These are phyloP conservation scores for Hypoxylon sp. DNA, from an alignment of 2,329 filamentous ascomycete species.

Conservation along the genomic window DNA sequence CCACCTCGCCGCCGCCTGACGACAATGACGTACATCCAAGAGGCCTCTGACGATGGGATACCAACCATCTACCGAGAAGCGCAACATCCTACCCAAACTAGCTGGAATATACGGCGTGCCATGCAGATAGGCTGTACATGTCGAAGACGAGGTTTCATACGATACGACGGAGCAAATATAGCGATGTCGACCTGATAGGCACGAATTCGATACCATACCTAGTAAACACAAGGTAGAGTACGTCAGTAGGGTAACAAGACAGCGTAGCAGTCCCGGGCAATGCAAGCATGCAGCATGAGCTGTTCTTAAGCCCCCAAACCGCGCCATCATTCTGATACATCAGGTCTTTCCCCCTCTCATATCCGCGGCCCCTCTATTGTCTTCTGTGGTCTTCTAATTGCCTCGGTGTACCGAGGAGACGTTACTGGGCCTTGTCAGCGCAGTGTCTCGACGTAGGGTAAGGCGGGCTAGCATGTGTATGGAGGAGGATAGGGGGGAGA, in stretches of 20 bases:
- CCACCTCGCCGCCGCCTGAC: slow-evolving; percentile 27
- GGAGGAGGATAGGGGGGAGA: slow-evolving; percentile 10
- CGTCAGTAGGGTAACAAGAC: slow-evolving; percentile 40
- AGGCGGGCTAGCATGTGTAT: slow-evolving; percentile 26
- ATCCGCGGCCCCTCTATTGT: slow-evolving; percentile 6
- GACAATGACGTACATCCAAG: slow-evolving; percentile 33
- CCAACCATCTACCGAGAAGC: slow-evolving; percentile 33
- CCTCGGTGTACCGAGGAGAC: slow-evolving; percentile 43
- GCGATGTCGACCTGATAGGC: slow-evolving; percentile 33
- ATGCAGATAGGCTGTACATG: slow-evolving; percentile 34
- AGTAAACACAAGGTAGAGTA: slow-evolving; percentile 22
- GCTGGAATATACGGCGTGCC: slow-evolving; percentile 30
- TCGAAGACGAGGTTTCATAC: slow-evolving; percentile 20
- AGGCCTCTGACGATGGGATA: slow-evolving; percentile 33
- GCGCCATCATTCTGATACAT: slow-evolving; percentile 43
- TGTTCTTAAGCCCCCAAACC: slow-evolving; percentile 43
- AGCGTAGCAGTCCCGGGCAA: slow-evolving; percentile 43
- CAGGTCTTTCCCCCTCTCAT: slow-evolving; percentile 19
- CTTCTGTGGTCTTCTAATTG: slow-evolving; percentile 7
- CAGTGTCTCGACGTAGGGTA: slow-evolving; percentile 30
- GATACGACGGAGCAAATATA: slow-evolving; percentile 29
- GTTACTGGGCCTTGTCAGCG: slow-evolving; percentile 36
- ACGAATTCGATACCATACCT: slow-evolving; percentile 31
- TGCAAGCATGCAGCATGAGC: slow-evolving; percentile 44
- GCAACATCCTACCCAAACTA: slow-evolving; percentile 34